Evolutionary conservation across 73 alveolate genomes (phyloP).

Genomic region (Stentor coeruleus): DNA sequence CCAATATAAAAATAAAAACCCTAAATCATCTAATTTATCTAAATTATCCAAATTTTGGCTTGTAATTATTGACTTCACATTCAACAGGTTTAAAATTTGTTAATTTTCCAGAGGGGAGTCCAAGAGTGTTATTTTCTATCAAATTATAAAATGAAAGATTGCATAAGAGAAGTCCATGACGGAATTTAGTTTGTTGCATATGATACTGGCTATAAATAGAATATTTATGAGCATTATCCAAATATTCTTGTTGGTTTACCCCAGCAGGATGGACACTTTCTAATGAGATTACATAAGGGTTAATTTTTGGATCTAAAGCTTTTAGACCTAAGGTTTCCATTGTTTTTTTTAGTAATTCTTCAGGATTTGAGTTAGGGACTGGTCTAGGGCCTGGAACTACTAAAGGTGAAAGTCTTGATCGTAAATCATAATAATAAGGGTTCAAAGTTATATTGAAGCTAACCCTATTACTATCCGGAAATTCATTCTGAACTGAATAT

Average conservation of each 20-base stretch:
- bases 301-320: not conserved
- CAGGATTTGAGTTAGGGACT: not conserved
- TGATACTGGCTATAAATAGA: not conserved
- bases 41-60: no score
- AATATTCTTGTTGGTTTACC: not conserved
- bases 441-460: not conserved
- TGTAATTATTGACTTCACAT: no score
- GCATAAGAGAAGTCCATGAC: not conserved
- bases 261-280: not conserved
- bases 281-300: not conserved
- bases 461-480: not conserved
- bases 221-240: not conserved
- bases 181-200: not conserved
- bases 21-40: no score
- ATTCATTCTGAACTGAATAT: not conserved
- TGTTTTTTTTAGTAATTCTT: not conserved
- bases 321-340: not conserved
- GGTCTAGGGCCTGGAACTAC: not conserved
- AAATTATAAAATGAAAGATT: not conserved
- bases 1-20: no score
- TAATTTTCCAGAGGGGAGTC: not conserved
- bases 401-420: not conserved
- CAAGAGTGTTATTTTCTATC: not conserved
- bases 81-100: no score
- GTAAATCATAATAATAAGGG: not conserved